phyloP scores from a whole-genome alignment of 306 rosid genomes.

The Alnus glutinosa region DNA sequence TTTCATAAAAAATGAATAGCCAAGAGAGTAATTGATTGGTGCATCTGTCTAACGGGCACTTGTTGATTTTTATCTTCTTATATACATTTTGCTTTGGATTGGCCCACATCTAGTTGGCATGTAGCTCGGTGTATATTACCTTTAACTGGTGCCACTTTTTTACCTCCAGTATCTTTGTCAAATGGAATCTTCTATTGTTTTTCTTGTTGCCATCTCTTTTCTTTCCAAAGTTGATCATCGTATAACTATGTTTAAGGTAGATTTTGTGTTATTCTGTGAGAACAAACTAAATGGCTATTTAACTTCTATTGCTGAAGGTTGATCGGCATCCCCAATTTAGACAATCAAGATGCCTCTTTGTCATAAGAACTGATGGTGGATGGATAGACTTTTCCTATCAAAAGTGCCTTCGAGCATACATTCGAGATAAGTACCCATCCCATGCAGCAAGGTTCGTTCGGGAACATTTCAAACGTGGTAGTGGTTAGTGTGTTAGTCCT shows the following conservation, averaged over 20 bases:
- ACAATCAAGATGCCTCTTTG: constrained; percentile 77
- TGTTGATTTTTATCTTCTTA: neutral
- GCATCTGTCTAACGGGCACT: neutral
- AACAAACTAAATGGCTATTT: constrained; percentile 14
- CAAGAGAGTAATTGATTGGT: constrained; percentile 5
- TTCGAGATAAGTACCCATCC: constrained; percentile 73
- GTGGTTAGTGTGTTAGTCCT: constrained; percentile 43
- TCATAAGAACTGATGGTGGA: constrained; percentile 80
- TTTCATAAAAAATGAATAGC: neutral
- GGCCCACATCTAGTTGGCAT: neutral
- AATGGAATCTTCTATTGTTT: neutral
- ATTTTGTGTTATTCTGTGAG: neutral
- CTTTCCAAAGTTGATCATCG: neutral
- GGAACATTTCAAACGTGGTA: constrained; percentile 75
- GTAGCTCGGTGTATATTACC: neutral
- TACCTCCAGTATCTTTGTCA: neutral
- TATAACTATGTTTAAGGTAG: neutral
- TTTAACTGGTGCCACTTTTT: neutral
- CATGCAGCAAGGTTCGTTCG: constrained; percentile 76
- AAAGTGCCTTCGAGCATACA: constrained; percentile 76
- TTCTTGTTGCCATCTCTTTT: neutral
- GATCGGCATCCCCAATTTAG: constrained; percentile 85
- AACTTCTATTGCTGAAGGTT: constrained; percentile 59
- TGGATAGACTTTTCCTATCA: constrained; percentile 94
- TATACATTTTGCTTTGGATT: neutral